Percentiles rank a stretch among this genome's conserved stretches.
These are phyloP conservation scores for Protea cynaroides DNA, from an alignment of 164 flowering plant genomes.

Conservation along the genomic window DNA sequence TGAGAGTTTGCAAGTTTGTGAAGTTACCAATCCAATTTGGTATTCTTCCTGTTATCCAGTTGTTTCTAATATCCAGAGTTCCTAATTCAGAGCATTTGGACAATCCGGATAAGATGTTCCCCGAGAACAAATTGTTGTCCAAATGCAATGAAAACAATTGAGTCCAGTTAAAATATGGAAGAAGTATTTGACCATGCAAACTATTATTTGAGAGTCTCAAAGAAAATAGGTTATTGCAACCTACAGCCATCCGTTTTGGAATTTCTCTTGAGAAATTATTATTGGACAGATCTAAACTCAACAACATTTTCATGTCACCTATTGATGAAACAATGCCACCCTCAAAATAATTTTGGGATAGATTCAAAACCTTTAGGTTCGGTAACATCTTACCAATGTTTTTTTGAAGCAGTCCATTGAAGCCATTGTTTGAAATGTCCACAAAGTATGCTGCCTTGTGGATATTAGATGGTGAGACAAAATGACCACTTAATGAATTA, in stretches of 20 bases:
- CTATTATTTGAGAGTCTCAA: conserved; percentile 7
- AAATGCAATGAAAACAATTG: not conserved
- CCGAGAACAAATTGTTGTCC: conserved; percentile 2
- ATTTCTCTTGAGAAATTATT: conserved; percentile 4
- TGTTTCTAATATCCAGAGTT: conserved; percentile 1
- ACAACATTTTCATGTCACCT: not conserved
- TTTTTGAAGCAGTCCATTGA: not conserved
- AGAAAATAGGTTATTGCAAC: not conserved
- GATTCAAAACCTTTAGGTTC: not conserved
- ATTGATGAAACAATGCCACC: conserved; percentile 2
- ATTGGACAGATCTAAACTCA: not conserved
- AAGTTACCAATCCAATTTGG: not conserved
- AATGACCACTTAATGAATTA: not conserved
- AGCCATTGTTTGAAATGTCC: not conserved
- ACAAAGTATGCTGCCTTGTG: not conserved
- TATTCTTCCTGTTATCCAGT: not conserved
- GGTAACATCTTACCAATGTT: conserved; percentile 1
- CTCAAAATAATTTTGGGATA: not conserved
- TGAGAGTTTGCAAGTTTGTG: not conserved
- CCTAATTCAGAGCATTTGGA: not conserved
- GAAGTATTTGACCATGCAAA: conserved; percentile 6
- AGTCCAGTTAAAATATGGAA: not conserved
- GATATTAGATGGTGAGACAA: not conserved
- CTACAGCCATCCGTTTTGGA: not conserved
- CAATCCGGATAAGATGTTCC: not conserved